A percentile compares a stretch with the other conserved stretches of the same genome.
Evolutionary conservation across 148 eudicot genomes (phyloP).

Genomic region (Gaultheria prostrata): DNA sequence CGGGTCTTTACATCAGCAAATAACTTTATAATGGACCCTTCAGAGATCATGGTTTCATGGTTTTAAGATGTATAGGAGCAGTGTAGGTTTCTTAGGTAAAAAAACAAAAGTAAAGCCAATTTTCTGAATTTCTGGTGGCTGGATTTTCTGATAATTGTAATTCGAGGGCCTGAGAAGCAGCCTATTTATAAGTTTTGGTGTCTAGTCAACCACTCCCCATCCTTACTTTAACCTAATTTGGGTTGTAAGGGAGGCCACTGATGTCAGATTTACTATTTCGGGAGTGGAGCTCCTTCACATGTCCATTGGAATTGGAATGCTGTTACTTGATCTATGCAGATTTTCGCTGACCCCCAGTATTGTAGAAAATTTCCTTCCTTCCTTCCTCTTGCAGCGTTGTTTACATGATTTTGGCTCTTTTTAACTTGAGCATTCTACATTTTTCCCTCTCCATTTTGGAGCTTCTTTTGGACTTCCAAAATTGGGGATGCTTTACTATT

Average conservation of each 20-base stretch:
- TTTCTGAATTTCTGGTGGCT: neutral
- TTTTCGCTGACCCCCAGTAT: neutral
- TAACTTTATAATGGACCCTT: neutral
- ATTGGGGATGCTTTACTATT: neutral
- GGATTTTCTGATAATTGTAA: neutral
- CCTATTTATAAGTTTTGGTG: neutral
- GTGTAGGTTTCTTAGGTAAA: constrained; percentile 2
- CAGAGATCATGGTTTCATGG: neutral
- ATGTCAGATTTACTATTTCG: neutral
- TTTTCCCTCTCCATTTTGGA: neutral
- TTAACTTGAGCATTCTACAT: constrained; percentile 5
- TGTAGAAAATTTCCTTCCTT: neutral
- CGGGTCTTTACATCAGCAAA: no score
- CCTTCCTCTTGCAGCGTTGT: neutral
- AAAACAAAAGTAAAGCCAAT: neutral
- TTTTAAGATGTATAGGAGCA: neutral
- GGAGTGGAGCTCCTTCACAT: neutral
- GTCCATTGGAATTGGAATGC: neutral
- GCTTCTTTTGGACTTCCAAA: neutral
- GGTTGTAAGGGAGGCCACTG: neutral
- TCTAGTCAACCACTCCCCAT: neutral
- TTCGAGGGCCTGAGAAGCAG: neutral
- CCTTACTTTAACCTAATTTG: neutral
- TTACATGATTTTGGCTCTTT: neutral
- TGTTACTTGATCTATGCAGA: neutral